Evolutionary conservation across 352 stramenopile genomes (phyloP).

Genomic region (Phytophthora pseudosyringae): DNA sequence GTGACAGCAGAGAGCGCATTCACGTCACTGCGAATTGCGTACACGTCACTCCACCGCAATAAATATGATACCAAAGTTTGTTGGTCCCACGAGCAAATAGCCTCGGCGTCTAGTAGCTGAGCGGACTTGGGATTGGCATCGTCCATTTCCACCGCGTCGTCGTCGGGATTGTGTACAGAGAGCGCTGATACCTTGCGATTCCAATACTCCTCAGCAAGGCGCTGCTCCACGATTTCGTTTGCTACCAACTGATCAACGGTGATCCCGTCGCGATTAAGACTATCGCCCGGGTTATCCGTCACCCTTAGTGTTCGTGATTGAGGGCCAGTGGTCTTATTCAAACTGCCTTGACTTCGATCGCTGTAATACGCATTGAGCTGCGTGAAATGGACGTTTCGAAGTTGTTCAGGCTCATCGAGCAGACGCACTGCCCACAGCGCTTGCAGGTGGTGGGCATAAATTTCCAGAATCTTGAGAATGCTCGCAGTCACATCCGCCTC

Average conservation of each 20-base stretch:
- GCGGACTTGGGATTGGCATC: background rate
- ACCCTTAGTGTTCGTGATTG: constrained; percentile 8
- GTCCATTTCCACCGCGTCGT: constrained; percentile 16
- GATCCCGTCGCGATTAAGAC: background rate
- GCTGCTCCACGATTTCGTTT: constrained; percentile 38
- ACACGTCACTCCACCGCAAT: constrained; percentile 59
- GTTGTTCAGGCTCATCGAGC: constrained; percentile 48
- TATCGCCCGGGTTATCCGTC: background rate
- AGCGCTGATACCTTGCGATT: constrained; percentile 41
- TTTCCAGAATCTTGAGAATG: constrained; percentile 67
- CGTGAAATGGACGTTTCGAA: constrained; percentile 63
- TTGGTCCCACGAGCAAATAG: constrained; percentile 48
- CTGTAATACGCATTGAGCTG: constrained; percentile 81
- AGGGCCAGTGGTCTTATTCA: constrained; percentile 16
- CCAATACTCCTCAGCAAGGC: constrained; percentile 50
- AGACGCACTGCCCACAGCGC: constrained; percentile 61
- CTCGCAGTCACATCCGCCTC: constrained; percentile 63
- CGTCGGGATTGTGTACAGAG: constrained; percentile 16
- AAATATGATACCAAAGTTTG: constrained; percentile 35
- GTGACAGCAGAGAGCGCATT: constrained; percentile 44
- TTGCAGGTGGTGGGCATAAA: constrained; percentile 63
- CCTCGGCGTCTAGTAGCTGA: constrained; percentile 24
- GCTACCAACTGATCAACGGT: constrained; percentile 23
- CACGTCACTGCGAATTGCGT: constrained; percentile 42
- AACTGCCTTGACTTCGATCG: constrained; percentile 45